Percentiles rank a stretch among this genome's conserved stretches.
These are phyloP conservation scores for Sabuloglossum arenarium DNA, from an alignment of 495 filamentous ascomycete species.

Conservation along the genomic window DNA sequence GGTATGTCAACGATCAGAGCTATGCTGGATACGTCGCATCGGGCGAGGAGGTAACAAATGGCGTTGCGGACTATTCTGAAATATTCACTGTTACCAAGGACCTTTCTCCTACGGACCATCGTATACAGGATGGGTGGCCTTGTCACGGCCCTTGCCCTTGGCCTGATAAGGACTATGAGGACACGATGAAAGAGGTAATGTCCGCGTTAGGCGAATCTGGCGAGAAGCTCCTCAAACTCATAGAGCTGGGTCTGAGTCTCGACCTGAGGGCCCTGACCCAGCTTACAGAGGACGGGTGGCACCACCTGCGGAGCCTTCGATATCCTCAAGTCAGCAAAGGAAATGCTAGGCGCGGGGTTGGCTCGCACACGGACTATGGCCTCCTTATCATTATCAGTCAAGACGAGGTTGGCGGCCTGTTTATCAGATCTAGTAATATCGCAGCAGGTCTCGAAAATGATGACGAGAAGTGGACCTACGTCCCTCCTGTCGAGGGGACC, in stretches of 20 bases:
- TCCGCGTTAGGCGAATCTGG: slow-evolving; percentile 15
- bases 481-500: neutral
- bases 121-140: neutral
- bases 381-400: neutral
- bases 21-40: neutral
- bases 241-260: slow-evolving; percentile 18
- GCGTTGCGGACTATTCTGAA: neutral
- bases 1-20: neutral
- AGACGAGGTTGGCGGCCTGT: neutral
- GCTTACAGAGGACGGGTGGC: slow-evolving; percentile 23
- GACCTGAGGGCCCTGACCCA: slow-evolving; percentile 12
- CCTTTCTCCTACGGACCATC: neutral
- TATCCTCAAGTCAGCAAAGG: neutral
- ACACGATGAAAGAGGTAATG: slow-evolving; percentile 15
- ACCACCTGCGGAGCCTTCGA: neutral
- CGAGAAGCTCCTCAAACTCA: slow-evolving; percentile 20
- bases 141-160: neutral
- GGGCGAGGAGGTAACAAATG: neutral
- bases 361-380: neutral
- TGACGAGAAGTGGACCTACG: neutral
- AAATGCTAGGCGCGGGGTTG: neutral
- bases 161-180: neutral
- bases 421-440: neutral
- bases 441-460: neutral
- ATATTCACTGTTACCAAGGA: neutral